These are phyloP conservation scores for Psilocybe sp. DNA, from an alignment of 768 basidiomycete genomes.

Conservation along the genomic window DNA sequence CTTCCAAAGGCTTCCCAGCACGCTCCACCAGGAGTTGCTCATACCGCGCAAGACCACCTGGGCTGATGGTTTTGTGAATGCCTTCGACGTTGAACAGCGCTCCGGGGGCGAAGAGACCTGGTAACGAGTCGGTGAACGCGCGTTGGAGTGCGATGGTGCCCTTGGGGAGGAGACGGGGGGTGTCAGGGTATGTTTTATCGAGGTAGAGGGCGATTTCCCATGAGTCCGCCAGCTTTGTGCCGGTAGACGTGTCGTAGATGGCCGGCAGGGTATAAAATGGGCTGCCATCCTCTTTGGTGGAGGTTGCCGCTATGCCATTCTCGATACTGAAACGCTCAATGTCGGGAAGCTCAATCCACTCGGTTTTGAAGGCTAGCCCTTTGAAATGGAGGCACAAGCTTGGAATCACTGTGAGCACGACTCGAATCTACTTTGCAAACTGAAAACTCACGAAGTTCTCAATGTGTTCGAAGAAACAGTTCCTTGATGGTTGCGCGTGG, in stretches of 20 bases:
- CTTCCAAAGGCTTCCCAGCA: constrained; percentile 36
- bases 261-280: constrained; percentile 45
- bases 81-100: constrained; percentile 18
- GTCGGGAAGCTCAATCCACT: constrained; percentile 52
- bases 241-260: constrained; percentile 45
- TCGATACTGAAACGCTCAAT: constrained; percentile 34
- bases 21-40: constrained; percentile 27
- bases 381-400: constrained; percentile 35
- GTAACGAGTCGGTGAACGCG: constrained; percentile 28
- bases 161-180: constrained; percentile 34
- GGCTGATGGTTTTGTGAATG: constrained; percentile 16
- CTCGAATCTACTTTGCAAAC: no score
- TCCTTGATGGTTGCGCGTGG: no score
- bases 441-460: no score
- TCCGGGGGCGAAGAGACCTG: constrained; percentile 12
- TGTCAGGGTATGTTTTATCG: constrained; percentile 45
- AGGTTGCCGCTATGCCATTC: constrained; percentile 34
- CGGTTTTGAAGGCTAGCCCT: constrained; percentile 40
- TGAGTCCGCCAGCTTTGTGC: constrained; percentile 37
- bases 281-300: constrained; percentile 25
- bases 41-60: constrained; percentile 28
- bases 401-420: neutral
- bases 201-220: constrained; percentile 47
- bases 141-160: constrained; percentile 33
- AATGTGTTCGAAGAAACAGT: no score